A percentile compares a stretch with the other conserved stretches of the same genome.
Conservation (phyloP, 2,329 filamentous ascomycete genomes). For the Tricladium varicosporioides region DNA sequence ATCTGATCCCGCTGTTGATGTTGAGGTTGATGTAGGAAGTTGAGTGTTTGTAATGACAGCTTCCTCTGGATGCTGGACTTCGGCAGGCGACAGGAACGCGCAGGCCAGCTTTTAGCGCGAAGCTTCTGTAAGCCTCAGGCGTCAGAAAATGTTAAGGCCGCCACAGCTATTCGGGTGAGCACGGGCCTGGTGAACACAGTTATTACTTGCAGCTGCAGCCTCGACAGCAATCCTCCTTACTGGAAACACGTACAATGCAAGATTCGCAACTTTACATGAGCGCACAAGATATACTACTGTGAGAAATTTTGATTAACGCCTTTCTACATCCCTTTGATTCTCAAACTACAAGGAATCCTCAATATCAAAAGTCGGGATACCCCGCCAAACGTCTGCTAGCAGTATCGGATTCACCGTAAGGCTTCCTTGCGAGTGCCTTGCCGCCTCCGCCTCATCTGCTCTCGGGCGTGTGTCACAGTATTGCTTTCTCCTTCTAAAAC, state of each 20-base stretch:
- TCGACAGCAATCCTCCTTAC: conserved; percentile 5
- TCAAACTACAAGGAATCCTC: too few species aligned
- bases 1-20: conserved; percentile 15
- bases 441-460: conserved; percentile 5
- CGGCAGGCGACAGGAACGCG: conserved; percentile 28
- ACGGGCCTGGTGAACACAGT: not conserved
- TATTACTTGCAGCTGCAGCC: conserved; percentile 5
- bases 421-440: conserved; percentile 18
- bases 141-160: conserved; percentile 1
- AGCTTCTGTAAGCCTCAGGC: conserved; percentile 5
- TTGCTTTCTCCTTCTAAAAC: not conserved
- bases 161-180: not conserved
- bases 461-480: not conserved
- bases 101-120: conserved; percentile 5
- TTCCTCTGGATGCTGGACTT: conserved; percentile 14
- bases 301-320: not conserved
- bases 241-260: not conserved
- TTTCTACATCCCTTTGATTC: not conserved
- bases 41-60: conserved; percentile 26
- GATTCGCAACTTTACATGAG: not conserved
- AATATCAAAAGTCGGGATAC: not conserved
- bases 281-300: not conserved
- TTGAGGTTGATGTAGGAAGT: conserved; percentile 23
- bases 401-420: conserved; percentile 16
- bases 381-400: not conserved